Evolutionary conservation across 2,329 filamentous ascomycete species (phyloP).

Genomic region (Pestalotiopsis sp.): DNA sequence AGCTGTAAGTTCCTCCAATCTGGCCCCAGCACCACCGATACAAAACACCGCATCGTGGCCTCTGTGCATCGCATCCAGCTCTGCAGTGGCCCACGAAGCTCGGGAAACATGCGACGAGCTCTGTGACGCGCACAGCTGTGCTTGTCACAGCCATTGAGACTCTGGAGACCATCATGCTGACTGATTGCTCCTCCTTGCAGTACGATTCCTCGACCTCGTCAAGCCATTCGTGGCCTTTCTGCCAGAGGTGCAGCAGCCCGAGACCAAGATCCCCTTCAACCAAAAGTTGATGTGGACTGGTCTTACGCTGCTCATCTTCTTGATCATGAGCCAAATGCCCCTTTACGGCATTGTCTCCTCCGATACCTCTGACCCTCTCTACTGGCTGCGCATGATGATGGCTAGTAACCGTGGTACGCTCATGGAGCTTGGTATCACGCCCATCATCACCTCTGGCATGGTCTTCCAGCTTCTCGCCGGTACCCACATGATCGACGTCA

Average conservation of each 20-base stretch:
- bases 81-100: not conserved
- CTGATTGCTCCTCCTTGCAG: constrained; percentile 47
- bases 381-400: constrained; percentile 99
- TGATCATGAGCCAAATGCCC: constrained; percentile 99
- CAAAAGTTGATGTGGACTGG: constrained; percentile 96
- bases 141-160: constrained; percentile 15
- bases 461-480: constrained; percentile 99
- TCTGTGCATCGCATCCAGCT: not conserved
- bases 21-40: constrained; percentile 6
- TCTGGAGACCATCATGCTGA: constrained; percentile 15
- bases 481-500: constrained; percentile 99
- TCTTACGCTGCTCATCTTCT: constrained; percentile 94
- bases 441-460: constrained; percentile 99
- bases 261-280: constrained; percentile 99
- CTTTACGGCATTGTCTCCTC: constrained; percentile 99
- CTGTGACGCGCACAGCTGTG: constrained; percentile 10
- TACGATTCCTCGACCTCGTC: constrained; percentile 99
- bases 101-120: constrained; percentile 18
- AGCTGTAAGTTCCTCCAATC: constrained; percentile 33
- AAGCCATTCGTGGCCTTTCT: constrained; percentile 99
- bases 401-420: constrained; percentile 96
- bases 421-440: constrained; percentile 96
- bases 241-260: constrained; percentile 96
- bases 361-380: constrained; percentile 95
- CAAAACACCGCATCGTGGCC: not conserved